phyloP scores from a whole-genome alignment of 129 eudicot genomes.

The Flaveria bidentis region DNA sequence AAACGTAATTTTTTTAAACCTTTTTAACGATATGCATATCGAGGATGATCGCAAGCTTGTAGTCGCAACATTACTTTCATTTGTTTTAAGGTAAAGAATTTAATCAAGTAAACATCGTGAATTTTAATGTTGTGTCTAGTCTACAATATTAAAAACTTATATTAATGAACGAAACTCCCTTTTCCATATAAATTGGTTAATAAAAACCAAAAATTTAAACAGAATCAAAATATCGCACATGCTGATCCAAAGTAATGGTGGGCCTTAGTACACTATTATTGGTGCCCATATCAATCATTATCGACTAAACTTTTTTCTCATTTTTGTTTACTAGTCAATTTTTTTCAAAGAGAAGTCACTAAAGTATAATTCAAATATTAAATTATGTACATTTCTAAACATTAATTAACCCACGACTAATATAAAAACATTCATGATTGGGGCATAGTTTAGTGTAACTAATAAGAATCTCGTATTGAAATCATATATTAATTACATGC shows the following conservation, averaged over 20 bases:
- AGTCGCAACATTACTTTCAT: neutral
- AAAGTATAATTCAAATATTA: neutral
- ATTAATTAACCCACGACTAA: neutral
- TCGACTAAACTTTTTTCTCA: neutral
- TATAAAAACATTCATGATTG: neutral
- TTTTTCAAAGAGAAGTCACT: neutral
- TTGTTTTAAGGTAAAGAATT: neutral
- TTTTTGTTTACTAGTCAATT: slow-evolving; percentile 17
- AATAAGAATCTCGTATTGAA: neutral
- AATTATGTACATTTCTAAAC: neutral
- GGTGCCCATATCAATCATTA: slow-evolving; percentile 16
- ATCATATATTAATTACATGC: neutral
- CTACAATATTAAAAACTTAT: neutral
- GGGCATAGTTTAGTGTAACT: neutral
- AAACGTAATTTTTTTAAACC: too few species aligned
- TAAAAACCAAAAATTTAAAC: neutral
- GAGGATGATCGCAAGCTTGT: neutral
- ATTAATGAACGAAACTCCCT: neutral
- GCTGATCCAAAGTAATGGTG: neutral
- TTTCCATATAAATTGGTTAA: neutral
- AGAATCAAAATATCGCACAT: slow-evolving; percentile 12
- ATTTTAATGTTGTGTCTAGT: neutral
- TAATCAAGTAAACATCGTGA: neutral
- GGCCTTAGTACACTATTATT: slow-evolving; percentile 22
- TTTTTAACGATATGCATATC: neutral